Evolutionary conservation across 2,329 filamentous ascomycete species (phyloP), one percentile per base, ranked within the genome.

Genomic region (Rutstroemia sp.): DNA sequence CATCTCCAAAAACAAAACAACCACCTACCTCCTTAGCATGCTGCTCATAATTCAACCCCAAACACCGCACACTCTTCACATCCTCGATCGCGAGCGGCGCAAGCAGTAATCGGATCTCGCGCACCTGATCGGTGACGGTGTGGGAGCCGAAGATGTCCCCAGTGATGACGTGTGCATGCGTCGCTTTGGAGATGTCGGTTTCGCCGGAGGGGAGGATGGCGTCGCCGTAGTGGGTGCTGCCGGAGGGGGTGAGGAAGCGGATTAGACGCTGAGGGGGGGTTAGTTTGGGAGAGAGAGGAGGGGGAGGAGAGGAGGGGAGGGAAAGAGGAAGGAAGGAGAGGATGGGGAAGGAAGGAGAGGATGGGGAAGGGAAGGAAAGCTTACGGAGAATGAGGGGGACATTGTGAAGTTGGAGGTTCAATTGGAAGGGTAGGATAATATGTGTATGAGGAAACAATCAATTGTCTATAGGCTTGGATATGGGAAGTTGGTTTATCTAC

Each of bases 201-300:
- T 78, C 72, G 19, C 82, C 83, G 0, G 71, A 53, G 3, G 84
- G 83, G 19, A 89, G 78, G 56, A 90, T 81, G 58, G 87, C 86
- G 72, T 91, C 86, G 63, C 87, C 88, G 61, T 89, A 88, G 71
- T 88, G 87, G 38, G 80, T 78, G 56, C 76, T 76, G 68, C 86
- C 86, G 65, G 90, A 84, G 64, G 79, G 82, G 64, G 86, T 83
- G 8, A 89, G 78, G 72, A 90, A 91, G 53, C 87, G 84, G 63
- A 91, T 75, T 41, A 91, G 83, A 65, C 85, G 82, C 83, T 89
- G 37, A 44, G 42, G 34, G 21, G 12, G 45, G 10, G 23, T 19
- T 34, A 16, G 5, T 42, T 49, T 14, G 9, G 14, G 38, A 19
- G 45, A 19, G 19, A 19, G 19, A 19, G 3, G 19, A 19, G 49